These are phyloP conservation scores for Epichloe sylvatica DNA, from an alignment of 2,329 filamentous ascomycete species.

Conservation along the genomic window DNA sequence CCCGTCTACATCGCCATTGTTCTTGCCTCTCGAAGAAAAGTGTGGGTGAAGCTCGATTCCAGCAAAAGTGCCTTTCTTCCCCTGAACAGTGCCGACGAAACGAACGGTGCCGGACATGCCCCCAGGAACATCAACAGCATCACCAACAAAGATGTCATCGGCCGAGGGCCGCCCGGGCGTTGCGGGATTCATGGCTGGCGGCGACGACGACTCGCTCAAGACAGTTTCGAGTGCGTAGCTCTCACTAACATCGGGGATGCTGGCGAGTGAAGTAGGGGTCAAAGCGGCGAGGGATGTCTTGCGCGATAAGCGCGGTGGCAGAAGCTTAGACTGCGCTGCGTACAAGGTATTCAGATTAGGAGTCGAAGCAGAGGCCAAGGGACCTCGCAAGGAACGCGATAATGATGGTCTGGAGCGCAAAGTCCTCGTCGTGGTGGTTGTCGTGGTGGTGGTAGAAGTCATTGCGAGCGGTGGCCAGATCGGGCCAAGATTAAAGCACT, in stretches of 20 bases:
- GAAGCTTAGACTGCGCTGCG: slow-evolving; percentile 33
- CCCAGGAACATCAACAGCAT: slow-evolving; percentile 80
- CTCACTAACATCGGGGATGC: slow-evolving; percentile 52
- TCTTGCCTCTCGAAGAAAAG: slow-evolving; percentile 76
- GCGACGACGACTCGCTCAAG: slow-evolving; percentile 18
- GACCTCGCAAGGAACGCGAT: slow-evolving; percentile 29
- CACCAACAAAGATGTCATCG: slow-evolving; percentile 56
- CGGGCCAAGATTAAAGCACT: not conserved
- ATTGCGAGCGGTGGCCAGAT: slow-evolving; percentile 9
- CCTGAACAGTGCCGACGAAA: slow-evolving; percentile 74
- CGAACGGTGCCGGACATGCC: slow-evolving; percentile 83
- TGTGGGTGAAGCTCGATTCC: slow-evolving; percentile 79
- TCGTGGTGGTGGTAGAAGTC: slow-evolving; percentile 10
- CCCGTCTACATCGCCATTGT: slow-evolving; percentile 93
- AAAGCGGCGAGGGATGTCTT: slow-evolving; percentile 61
- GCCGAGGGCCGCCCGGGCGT: slow-evolving; percentile 38
- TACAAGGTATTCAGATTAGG: slow-evolving; percentile 44
- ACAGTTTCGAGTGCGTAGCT: slow-evolving; percentile 47
- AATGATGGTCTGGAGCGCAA: slow-evolving; percentile 9
- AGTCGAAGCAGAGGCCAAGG: slow-evolving; percentile 37
- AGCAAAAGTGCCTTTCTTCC: slow-evolving; percentile 77
- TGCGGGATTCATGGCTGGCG: slow-evolving; percentile 32
- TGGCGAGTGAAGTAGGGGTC: slow-evolving; percentile 47
- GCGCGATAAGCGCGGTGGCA: slow-evolving; percentile 40
- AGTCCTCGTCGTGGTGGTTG: slow-evolving; percentile 7